A percentile compares a stretch with the other conserved stretches of the same genome.
These are phyloP conservation scores for Trifolium repens DNA, from an alignment of 306 rosid species.

Conservation along the genomic window DNA sequence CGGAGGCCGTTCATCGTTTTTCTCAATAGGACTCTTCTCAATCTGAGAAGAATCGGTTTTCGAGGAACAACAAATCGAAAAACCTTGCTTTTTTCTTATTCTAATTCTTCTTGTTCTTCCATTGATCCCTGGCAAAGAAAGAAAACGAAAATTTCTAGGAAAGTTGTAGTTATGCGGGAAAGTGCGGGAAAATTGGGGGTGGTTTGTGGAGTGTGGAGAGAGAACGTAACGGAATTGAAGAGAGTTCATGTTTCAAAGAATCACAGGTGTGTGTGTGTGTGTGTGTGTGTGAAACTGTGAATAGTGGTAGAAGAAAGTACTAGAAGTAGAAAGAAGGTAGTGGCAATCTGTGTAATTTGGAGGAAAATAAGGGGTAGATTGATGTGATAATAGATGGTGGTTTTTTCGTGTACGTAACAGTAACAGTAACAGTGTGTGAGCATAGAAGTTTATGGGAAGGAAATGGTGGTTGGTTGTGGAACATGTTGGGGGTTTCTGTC, in stretches of 20 bases:
- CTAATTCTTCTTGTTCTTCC: constrained; percentile 17
- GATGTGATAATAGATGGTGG: constrained; percentile 14
- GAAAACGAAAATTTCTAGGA: constrained; percentile 44
- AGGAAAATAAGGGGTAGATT: not conserved
- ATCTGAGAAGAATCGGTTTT: constrained; percentile 54
- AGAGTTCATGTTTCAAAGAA: constrained; percentile 56
- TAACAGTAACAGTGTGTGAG: not conserved
- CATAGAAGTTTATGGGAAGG: not conserved
- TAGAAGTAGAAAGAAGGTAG: not conserved
- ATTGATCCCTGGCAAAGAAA: constrained; percentile 35
- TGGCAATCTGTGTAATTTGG: constrained; percentile 52
- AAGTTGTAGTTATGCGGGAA: constrained; percentile 28
- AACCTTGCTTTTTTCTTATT: constrained; percentile 36
- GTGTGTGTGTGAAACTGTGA: not conserved
- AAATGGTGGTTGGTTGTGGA: constrained; percentile 42
- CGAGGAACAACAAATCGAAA: constrained; percentile 51
- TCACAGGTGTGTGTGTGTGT: not conserved
- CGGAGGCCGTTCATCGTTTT: constrained; percentile 59
- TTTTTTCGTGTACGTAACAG: not conserved
- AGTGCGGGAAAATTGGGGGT: constrained; percentile 37
- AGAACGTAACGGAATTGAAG: constrained; percentile 53
- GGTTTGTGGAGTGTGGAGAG: constrained; percentile 29
- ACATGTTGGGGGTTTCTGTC: constrained; percentile 31
- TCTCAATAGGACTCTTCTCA: constrained; percentile 38
- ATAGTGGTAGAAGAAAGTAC: not conserved